A percentile compares a stretch with the other conserved stretches of the same genome.
Conservation (phyloP, 305 asterid genomes). For the Withania somnifera region DNA sequence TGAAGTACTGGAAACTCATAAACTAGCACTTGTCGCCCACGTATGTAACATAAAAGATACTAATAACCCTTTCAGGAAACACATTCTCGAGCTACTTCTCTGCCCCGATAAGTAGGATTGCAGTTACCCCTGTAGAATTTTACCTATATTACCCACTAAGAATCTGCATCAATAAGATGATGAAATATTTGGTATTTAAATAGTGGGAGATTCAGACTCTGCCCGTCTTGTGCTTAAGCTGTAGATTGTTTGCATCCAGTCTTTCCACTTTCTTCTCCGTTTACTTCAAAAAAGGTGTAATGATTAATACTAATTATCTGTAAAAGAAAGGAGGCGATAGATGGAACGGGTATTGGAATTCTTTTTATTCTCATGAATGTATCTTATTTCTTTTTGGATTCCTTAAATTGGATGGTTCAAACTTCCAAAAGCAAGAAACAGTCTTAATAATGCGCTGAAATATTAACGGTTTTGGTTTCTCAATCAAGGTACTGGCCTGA, state of each 20-base stretch:
- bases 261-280: not conserved
- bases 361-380: not conserved
- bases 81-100: not conserved
- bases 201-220: not conserved
- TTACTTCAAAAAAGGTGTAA: not conserved
- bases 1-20: not conserved
- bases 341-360: not conserved
- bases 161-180: not conserved
- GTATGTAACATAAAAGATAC: not conserved
- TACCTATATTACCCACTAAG: not conserved
- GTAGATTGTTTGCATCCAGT: not conserved
- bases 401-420: not conserved
- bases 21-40: not conserved
- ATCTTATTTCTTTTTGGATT: not conserved
- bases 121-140: not conserved
- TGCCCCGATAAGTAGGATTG: not conserved
- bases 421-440: not conserved
- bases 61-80: not conserved
- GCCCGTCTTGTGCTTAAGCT: not conserved
- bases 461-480: not conserved
- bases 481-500: not conserved
- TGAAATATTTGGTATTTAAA: not conserved
- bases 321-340: not conserved
- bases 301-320: not conserved
- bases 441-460: not conserved